A percentile compares a stretch with the other conserved stretches of the same genome.
These are phyloP conservation scores for Candida mesenterica DNA, from an alignment of 1,139 yeast species.

Conservation along the genomic window DNA sequence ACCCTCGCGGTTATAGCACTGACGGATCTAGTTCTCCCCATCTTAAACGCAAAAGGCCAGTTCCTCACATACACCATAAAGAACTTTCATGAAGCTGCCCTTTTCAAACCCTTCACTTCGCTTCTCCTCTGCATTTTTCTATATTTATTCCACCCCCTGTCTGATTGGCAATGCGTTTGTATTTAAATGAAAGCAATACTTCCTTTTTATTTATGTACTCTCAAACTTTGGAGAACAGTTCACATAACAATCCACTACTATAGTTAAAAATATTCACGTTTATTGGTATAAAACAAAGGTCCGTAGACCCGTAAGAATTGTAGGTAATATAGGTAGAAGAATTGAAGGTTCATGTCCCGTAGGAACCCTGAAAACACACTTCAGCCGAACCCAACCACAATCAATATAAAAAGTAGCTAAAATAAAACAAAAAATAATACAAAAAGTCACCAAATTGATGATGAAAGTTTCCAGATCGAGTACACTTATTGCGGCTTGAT, in stretches of 20 bases:
- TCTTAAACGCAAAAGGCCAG: conserved; percentile 27
- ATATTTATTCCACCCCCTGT: conserved; percentile 8
- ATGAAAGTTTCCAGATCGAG: neutral
- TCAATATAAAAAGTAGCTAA: neutral
- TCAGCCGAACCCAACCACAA: conserved; percentile 1
- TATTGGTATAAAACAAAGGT: conserved; percentile 1
- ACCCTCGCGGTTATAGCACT: conserved; percentile 26
- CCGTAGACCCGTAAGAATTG: neutral
- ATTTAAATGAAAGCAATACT: too few relatives aligned
- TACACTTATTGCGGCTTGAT: conserved; percentile 54
- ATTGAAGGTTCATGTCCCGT: conserved; percentile 1
- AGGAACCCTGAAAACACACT: neutral
- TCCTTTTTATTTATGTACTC: conserved; percentile 1
- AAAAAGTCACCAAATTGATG: neutral
- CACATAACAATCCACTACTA: too few relatives aligned
- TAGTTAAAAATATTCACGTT: conserved; percentile 1
- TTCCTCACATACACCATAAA: neutral
- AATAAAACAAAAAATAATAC: conserved; percentile 3
- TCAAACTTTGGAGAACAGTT: conserved; percentile 1
- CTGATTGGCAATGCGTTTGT: neutral
- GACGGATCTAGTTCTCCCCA: conserved; percentile 39
- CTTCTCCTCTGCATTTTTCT: neutral
- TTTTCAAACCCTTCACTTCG: neutral
- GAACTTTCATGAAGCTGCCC: neutral
- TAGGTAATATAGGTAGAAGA: conserved; percentile 2